Conservation (phyloP, 2,329 filamentous ascomycete species). For the Trichoderma gracile region DNA sequence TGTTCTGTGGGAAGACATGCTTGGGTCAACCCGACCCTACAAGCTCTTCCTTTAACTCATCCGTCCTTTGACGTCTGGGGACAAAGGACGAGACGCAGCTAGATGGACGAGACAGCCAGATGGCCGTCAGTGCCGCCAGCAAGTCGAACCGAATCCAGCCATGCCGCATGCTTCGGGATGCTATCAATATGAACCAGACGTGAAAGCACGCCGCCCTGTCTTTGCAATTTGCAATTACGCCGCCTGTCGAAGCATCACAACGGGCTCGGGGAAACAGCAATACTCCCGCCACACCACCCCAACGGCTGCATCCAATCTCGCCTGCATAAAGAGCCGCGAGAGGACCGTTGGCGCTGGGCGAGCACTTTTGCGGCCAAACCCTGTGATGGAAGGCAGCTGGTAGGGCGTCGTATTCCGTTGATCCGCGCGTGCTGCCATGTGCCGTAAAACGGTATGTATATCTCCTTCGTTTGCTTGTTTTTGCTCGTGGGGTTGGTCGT, state of each 20-base stretch:
- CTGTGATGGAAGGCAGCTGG: constrained; percentile 1
- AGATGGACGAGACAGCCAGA: too few relatives aligned
- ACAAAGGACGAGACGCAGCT: background rate
- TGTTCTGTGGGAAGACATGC: too few relatives aligned
- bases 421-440: constrained; percentile 11
- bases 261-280: constrained; percentile 14
- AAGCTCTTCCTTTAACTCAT: too few relatives aligned
- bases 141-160: background rate
- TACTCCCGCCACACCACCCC: background rate
- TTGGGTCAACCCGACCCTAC: background rate
- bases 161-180: background rate
- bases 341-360: background rate
- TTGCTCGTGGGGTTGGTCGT: too few relatives aligned
- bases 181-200: constrained; percentile 5
- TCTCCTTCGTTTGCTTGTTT: background rate
- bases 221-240: background rate
- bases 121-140: background rate
- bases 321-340: constrained; percentile 5
- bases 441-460: background rate
- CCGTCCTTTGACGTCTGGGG: background rate
- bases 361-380: background rate
- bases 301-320: constrained; percentile 3
- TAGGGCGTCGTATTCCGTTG: constrained; percentile 8
- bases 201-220: background rate
- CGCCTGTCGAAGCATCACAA: background rate